phyloP scores from a whole-genome alignment of 2,329 filamentous ascomycete species.

The Ophiostoma ulmi region DNA sequence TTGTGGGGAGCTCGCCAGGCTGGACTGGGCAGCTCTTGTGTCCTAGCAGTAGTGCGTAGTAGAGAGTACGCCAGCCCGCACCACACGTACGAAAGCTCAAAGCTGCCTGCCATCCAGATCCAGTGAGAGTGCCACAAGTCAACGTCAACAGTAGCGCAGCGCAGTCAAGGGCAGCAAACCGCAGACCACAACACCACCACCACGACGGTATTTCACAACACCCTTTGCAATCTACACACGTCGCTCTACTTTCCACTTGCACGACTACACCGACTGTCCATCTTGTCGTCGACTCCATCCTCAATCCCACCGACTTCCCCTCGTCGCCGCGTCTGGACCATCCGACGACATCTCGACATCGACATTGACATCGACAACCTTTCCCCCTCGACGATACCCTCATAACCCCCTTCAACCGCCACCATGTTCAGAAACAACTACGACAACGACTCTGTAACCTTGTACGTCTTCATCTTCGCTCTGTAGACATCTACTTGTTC shows the following conservation, averaged over 20 bases:
- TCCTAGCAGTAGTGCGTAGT: neutral
- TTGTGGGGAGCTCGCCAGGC: constrained; percentile 12
- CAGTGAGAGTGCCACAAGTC: neutral
- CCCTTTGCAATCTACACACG: neutral
- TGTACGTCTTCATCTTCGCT: constrained; percentile 57
- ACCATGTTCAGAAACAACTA: constrained; percentile 99
- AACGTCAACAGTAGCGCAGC: neutral
- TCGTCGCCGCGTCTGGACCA: constrained; percentile 12
- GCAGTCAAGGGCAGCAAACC: neutral
- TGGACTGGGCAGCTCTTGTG: neutral
- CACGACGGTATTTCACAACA: neutral
- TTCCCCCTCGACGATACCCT: neutral
- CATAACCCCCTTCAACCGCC: constrained; percentile 30
- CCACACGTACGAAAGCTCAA: constrained; percentile 27
- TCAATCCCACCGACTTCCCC: neutral
- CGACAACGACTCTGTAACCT: constrained; percentile 99
- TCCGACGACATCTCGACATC: constrained; percentile 11
- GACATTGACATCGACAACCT: neutral
- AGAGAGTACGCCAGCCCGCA: neutral
- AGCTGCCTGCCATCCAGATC: constrained; percentile 27
- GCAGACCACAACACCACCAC: constrained; percentile 3
- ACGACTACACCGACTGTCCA: neutral
- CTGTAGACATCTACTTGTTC: too few species aligned
- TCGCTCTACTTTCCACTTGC: neutral
- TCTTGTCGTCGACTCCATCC: neutral